Base-by-base conservation (phyloP, 176 grass and related monocot species). In the Cenchrus purpureus region DNA sequence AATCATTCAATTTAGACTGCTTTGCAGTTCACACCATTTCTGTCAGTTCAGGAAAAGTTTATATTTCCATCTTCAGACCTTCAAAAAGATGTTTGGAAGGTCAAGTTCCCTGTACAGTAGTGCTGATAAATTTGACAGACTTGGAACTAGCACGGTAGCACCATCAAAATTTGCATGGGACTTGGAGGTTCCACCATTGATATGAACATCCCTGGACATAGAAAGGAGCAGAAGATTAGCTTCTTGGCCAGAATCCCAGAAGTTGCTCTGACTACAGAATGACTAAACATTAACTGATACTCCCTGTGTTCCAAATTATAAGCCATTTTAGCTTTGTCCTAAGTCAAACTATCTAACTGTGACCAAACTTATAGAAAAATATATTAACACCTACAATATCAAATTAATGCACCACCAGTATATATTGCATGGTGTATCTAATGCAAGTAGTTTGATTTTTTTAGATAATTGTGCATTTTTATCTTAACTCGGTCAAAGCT, bases 191-290 rank as follows among this genome's bases (percentile, higher is more conserved):
- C 10, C 46, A 80, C 42, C 73, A 68, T 29, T 85, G 76, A 64
- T 54, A 74, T 87, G 37, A 71, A 64, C 71, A 87, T 70, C 71
- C 85, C 89, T 91, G 53, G 62, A 91, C 13, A 91, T 75, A 84
- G n/a, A 65, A 65, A 71, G 11, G 10, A 55, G 65, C 55, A 81
- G 65, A 43, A 12, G 7, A 55, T 87, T 51, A 79, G 77, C 51
- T 77, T 81, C 32, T 76, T 65, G 6, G 2, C 29, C 54, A 49
- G 52, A 72, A 48, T 42, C 5, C 43, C 19, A 4, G 57, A 71
- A 81, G 43, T 55, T 8, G 59, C 22, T 65, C 2, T 64, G 3
- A 34, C 42, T 69, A 53, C 51, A 74, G 28, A 34, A 74, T 45
- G 63, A 59, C 31, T 46, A 74, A 3, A 3, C 16, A 56, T 56